Percentiles rank a stretch among this genome's conserved stretches.
phyloP scores from a whole-genome alignment of 371 early-diverging fungal genomes.

The Syncephalastrum racemosum region DNA sequence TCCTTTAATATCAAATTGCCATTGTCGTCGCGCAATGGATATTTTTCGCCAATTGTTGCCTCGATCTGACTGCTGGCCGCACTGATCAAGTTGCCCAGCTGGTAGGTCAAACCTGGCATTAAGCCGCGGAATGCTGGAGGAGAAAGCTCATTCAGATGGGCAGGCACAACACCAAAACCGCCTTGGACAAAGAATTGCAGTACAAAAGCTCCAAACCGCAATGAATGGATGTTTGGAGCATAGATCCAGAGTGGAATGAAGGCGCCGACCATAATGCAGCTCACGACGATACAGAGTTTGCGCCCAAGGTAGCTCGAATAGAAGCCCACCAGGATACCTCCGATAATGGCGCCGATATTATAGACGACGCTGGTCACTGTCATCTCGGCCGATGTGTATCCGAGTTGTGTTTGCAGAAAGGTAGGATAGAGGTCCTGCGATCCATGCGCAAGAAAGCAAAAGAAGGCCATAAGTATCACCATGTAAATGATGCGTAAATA shows the following conservation, averaged over 20 bases:
- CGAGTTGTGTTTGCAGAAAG: constrained; percentile 57
- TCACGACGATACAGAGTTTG: constrained; percentile 47
- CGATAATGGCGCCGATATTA: constrained; percentile 69
- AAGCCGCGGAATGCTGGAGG: constrained; percentile 65
- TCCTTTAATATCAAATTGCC: constrained; percentile 29
- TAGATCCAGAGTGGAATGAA: constrained; percentile 71
- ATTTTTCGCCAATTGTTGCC: constrained; percentile 59
- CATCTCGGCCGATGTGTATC: constrained; percentile 49
- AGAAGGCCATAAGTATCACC: constrained; percentile 58
- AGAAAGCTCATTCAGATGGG: constrained; percentile 68
- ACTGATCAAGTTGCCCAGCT: constrained; percentile 68
- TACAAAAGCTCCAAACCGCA: constrained; percentile 61
- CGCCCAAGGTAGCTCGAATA: constrained; percentile 69
- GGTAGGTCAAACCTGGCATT: constrained; percentile 68
- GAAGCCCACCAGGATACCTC: constrained; percentile 66
- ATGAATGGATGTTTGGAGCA: constrained; percentile 41
- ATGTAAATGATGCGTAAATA: constrained; percentile 63
- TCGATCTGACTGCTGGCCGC: constrained; percentile 70
- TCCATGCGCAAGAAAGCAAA: constrained; percentile 73
- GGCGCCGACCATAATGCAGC: constrained; percentile 53
- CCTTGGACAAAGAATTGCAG: constrained; percentile 62
- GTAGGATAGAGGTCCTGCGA: constrained; percentile 76
- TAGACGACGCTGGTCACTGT: constrained; percentile 63
- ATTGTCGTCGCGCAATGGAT: constrained; percentile 33
- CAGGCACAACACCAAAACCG: constrained; percentile 57